Conservation (phyloP, 2,329 filamentous ascomycete species). For the Pseudogymnoascus sp. region DNA sequence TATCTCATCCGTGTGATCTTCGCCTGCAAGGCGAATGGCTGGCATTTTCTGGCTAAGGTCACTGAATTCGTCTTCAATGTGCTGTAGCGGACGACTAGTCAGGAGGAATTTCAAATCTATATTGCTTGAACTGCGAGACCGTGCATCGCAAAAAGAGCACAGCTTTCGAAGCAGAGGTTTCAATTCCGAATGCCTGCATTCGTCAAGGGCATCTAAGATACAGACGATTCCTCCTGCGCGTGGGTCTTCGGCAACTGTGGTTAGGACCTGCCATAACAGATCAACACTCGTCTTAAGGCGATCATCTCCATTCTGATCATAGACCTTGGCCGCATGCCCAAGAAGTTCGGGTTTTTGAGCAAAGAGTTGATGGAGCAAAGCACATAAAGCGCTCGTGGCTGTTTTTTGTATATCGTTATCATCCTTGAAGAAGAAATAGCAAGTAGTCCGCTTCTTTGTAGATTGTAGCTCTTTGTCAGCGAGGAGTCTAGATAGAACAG, state of each 20-base stretch:
- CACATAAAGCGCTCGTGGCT: conserved; percentile 32
- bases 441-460: conserved; percentile 22
- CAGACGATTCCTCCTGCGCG: conserved; percentile 27
- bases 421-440: conserved; percentile 41
- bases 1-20: conserved; percentile 31
- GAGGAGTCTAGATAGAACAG: conserved; percentile 31
- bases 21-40: conserved; percentile 31
- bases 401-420: conserved; percentile 30
- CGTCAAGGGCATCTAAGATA: conserved; percentile 37
- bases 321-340: conserved; percentile 27
- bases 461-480: conserved; percentile 24
- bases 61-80: conserved; percentile 25
- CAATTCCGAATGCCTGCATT: conserved; percentile 27
- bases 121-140: neutral
- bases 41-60: conserved; percentile 20
- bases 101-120: conserved; percentile 30
- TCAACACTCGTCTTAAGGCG: conserved; percentile 20
- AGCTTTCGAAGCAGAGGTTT: conserved; percentile 16
- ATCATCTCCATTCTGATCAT: conserved; percentile 21
- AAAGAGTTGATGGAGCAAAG: conserved; percentile 36
- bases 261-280: conserved; percentile 32
- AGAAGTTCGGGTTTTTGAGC: conserved; percentile 27
- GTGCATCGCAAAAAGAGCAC: neutral
- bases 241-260: conserved; percentile 22
- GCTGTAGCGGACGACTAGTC: conserved; percentile 31